Evolutionary conservation across 2,329 filamentous ascomycete genomes (phyloP).

Genomic region (Paecilomyces sp.): DNA sequence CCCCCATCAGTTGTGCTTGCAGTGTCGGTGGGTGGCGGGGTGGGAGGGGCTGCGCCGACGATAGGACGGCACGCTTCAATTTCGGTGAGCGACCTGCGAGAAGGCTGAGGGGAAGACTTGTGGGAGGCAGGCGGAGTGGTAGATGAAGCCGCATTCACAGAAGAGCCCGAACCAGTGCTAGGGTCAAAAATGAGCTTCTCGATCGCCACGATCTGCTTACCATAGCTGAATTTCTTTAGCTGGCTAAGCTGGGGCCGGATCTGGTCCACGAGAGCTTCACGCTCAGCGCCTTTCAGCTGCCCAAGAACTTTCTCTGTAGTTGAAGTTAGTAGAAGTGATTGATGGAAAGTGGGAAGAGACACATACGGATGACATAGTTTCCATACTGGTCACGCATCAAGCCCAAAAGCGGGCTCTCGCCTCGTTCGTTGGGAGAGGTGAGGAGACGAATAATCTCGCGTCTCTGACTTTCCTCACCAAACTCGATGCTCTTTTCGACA

Average conservation of each 20-base stretch:
- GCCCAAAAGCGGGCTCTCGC: conserved; percentile 61
- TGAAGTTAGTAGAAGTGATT: conserved; percentile 15
- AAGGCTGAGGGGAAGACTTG: conserved; percentile 31
- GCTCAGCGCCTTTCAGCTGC: conserved; percentile 54
- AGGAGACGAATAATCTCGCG: conserved; percentile 60
- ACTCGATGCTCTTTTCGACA: conserved; percentile 82
- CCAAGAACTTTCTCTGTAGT: conserved; percentile 70
- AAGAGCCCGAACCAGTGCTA: conserved; percentile 15
- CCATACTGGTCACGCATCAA: conserved; percentile 88
- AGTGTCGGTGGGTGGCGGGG: conserved; percentile 59
- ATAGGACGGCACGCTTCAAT: conserved; percentile 38
- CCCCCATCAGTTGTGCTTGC: conserved; percentile 52
- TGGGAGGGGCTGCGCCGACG: conserved; percentile 54
- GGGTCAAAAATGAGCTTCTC: conserved; percentile 48
- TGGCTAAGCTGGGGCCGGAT: conserved; percentile 56
- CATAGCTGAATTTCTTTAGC: conserved; percentile 58
- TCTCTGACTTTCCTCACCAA: conserved; percentile 62
- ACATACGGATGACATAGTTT: conserved; percentile 95
- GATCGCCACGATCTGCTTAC: conserved; percentile 60
- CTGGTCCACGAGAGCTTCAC: conserved; percentile 53
- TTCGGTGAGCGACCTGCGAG: conserved; percentile 23
- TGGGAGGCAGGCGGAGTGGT: conserved; percentile 33
- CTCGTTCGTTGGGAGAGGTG: conserved; percentile 54
- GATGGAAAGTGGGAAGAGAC: neutral
- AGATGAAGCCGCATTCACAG: conserved; percentile 25